These are phyloP conservation scores for Penicillium fimorum DNA, from an alignment of 495 filamentous ascomycete species.

Conservation along the genomic window DNA sequence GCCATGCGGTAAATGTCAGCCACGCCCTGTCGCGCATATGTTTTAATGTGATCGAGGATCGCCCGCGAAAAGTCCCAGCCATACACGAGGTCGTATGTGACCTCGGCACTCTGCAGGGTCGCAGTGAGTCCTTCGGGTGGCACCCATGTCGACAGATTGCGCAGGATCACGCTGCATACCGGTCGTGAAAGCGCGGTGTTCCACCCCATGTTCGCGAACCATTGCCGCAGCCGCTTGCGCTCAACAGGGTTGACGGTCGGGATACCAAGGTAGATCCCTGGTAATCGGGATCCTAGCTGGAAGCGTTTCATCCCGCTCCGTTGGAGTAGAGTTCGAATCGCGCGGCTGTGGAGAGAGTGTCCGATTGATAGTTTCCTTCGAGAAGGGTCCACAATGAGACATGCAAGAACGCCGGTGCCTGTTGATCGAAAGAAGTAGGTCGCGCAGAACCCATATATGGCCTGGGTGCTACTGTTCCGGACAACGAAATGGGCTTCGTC, in stretches of 20 bases:
- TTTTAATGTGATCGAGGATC: constrained; percentile 72
- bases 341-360: constrained; percentile 77
- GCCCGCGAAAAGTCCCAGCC: constrained; percentile 73
- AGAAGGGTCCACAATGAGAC: constrained; percentile 78
- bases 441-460: constrained; percentile 83
- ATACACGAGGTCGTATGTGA: constrained; percentile 68
- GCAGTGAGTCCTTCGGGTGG: constrained; percentile 71
- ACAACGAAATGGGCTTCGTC: constrained; percentile 86
- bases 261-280: constrained; percentile 77
- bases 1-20: constrained; percentile 79
- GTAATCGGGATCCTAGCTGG: constrained; percentile 75
- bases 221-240: constrained; percentile 58
- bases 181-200: constrained; percentile 60
- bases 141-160: constrained; percentile 67
- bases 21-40: constrained; percentile 75
- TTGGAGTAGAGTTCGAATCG: constrained; percentile 67
- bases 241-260: constrained; percentile 59
- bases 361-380: constrained; percentile 84
- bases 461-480: constrained; percentile 83
- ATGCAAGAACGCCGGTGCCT: constrained; percentile 72
- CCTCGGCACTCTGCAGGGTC: constrained; percentile 64
- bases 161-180: constrained; percentile 63
- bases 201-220: constrained; percentile 71
- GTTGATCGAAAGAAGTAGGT: constrained; percentile 74
- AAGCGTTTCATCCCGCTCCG: constrained; percentile 68